phyloP scores from a whole-genome alignment of 2,329 filamentous ascomycete species.

The Hirsutella thompsonii region DNA sequence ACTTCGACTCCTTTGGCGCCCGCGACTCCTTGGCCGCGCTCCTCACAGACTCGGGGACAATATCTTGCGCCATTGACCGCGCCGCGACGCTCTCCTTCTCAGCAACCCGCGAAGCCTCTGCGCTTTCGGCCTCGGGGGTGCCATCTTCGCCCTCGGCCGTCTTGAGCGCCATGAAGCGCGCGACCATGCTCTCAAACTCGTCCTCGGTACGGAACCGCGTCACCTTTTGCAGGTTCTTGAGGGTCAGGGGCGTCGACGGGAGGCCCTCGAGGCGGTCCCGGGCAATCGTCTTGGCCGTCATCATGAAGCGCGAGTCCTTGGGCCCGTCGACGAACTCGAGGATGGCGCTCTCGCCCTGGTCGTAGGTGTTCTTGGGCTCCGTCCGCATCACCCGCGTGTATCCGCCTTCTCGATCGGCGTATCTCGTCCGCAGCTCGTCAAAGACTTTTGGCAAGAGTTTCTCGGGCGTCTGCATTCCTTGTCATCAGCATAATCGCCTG shows the following conservation, averaged over 20 bases:
- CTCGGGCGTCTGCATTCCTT: conserved; percentile 44
- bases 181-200: conserved; percentile 54
- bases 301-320: conserved; percentile 84
- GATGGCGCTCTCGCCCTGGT: conserved; percentile 82
- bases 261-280: conserved; percentile 43
- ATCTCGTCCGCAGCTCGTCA: conserved; percentile 67
- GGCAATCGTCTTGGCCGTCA: conserved; percentile 79
- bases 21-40: conserved; percentile 3
- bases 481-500: not conserved
- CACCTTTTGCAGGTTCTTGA: conserved; percentile 71
- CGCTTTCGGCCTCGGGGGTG: conserved; percentile 2
- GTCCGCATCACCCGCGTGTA: conserved; percentile 93
- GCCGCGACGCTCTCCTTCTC: conserved; percentile 18
- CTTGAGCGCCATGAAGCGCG: conserved; percentile 20
- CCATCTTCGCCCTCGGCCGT: conserved; percentile 7
- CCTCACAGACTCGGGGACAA: conserved; percentile 13
- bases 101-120: conserved; percentile 10
- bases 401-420: conserved; percentile 67
- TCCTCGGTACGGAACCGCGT: conserved; percentile 62
- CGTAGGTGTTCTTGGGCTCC: conserved; percentile 69
- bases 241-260: conserved; percentile 56
- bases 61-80: conserved; percentile 16
- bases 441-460: conserved; percentile 76
- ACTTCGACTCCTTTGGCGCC: not conserved
- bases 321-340: conserved; percentile 92